These are phyloP conservation scores for Cantharellus cinnabarinus DNA, from an alignment of 768 basidiomycete genomes.

Conservation along the genomic window DNA sequence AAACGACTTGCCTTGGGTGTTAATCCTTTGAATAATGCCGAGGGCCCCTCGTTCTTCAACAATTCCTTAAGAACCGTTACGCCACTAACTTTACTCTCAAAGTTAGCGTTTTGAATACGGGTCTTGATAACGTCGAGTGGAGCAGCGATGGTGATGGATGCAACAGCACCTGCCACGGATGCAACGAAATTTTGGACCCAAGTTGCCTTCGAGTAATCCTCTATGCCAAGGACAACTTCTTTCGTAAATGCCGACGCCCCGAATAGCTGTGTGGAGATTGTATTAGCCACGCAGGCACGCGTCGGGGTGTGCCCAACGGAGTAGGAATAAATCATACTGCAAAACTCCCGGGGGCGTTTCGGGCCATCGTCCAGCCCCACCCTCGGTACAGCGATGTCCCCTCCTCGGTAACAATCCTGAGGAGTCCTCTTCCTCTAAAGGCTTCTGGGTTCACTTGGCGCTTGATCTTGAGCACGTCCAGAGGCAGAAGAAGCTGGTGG, in stretches of 20 bases:
- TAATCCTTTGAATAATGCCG: constrained; percentile 87
- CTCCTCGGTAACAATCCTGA: constrained; percentile 83
- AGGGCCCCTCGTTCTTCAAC: constrained; percentile 62
- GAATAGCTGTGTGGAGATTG: constrained; percentile 46
- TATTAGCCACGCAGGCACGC: neutral
- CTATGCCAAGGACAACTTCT: constrained; percentile 73
- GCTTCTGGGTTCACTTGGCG: constrained; percentile 97
- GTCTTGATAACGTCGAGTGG: constrained; percentile 94
- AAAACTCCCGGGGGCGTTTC: constrained; percentile 90
- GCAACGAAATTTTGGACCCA: constrained; percentile 96
- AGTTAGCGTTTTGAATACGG: constrained; percentile 96
- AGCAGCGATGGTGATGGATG: constrained; percentile 89
- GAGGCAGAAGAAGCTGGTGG: constrained; percentile 64
- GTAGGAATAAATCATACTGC: constrained; percentile 37
- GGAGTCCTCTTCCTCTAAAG: constrained; percentile 79
- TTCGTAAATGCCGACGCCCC: constrained; percentile 91
- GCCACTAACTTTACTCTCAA: constrained; percentile 56
- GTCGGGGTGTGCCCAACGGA: neutral
- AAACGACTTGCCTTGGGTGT: constrained; percentile 62
- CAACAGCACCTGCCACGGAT: constrained; percentile 80
- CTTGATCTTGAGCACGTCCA: constrained; percentile 96
- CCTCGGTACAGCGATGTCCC: constrained; percentile 84
- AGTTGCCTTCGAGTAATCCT: constrained; percentile 86
- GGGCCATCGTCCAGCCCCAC: constrained; percentile 98
- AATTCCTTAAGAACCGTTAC: constrained; percentile 67